Evolutionary conservation across 805 yeast genomes (phyloP), one percentile per base, ranked within the genome.

Genomic region (Scheffersomyces amazonensis): DNA sequence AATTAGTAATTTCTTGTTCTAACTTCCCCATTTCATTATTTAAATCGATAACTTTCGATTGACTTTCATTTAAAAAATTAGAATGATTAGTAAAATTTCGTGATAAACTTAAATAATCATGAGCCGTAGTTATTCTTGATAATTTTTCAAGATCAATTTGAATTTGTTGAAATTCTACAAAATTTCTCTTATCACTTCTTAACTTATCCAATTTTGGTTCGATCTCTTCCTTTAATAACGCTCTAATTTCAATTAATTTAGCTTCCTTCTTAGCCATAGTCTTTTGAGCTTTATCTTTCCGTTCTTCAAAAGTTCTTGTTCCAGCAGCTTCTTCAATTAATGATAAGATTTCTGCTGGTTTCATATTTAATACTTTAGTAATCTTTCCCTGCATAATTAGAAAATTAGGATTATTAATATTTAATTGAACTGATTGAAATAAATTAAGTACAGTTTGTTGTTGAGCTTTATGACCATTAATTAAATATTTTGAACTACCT

Each of bases 271-370:
- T 90, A 1, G 82, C 76, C 88, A 93, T 88, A 2, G 96, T 87
- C 54, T 86, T 82, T 52, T 87, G 84, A 0, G 98, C 96, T 56
- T 86, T 87, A 42, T 86, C 95, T 51, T 91, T 81, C 46, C 96
- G 78, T 44, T 89, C 96, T 60, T 93, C 98, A 55, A 87, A 93
- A 74, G 91, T 87, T 46, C 91, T 80, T 0, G 99, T 93, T 5
- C 99, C 99, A 0, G 99, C 96, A 0, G 99, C 99, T 64, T 93
- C 99, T 62, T 93, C 99, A 38, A 93, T 88, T 49, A 93, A 72
- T 4, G 96, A 82, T 46, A 93, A 64, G 30, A 91, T 86, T 60
- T 93, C 98, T 1, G 79, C 69, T 1, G 99, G 95, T 52, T 87
- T 88, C 98, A 93, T 93, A 60, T 93, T 93, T 53, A 93, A 73